Percentiles rank a stretch among this genome's conserved stretches.
These are phyloP conservation scores for Orbilia oligospora DNA, from an alignment of 2,329 filamentous ascomycete genomes.

Conservation along the genomic window DNA sequence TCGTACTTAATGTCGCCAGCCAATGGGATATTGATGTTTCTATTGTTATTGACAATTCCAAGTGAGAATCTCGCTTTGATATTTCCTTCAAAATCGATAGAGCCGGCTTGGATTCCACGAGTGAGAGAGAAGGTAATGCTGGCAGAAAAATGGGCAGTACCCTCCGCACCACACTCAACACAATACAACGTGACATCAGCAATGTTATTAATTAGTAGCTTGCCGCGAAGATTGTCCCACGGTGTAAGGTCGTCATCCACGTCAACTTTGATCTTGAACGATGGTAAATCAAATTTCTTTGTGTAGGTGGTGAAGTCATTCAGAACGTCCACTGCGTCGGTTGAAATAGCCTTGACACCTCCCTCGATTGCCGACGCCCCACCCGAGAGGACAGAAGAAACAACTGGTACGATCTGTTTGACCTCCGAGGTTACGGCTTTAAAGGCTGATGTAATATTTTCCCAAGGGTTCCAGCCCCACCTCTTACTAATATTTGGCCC, in stretches of 20 bases:
- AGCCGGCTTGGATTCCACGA: conserved; percentile 46
- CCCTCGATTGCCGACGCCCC: conserved; percentile 46
- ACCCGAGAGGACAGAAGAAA: conserved; percentile 39
- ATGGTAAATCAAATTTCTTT: conserved; percentile 24
- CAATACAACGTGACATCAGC: conserved; percentile 48
- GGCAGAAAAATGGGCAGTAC: conserved; percentile 45
- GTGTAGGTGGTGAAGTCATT: conserved; percentile 50
- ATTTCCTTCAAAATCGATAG: conserved; percentile 57
- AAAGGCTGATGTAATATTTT: conserved; percentile 52
- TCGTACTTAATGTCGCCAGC: conserved; percentile 28
- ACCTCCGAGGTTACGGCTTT: conserved; percentile 42
- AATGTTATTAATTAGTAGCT: conserved; percentile 23
- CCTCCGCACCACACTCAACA: conserved; percentile 50
- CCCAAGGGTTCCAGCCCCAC: conserved; percentile 56
- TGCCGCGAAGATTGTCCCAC: conserved; percentile 37
- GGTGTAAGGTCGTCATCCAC: conserved; percentile 39
- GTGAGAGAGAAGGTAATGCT: conserved; percentile 49
- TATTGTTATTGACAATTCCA: conserved; percentile 48
- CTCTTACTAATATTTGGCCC: conserved; percentile 26
- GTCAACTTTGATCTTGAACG: conserved; percentile 42
- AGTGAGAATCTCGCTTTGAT: conserved; percentile 47
- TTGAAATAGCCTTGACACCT: conserved; percentile 35
- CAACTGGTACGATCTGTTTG: conserved; percentile 33
- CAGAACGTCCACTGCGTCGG: conserved; percentile 32
- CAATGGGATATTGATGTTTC: conserved; percentile 28